phyloP scores from a whole-genome alignment of 495 filamentous ascomycete species.

The Amniculicola lignicola region DNA sequence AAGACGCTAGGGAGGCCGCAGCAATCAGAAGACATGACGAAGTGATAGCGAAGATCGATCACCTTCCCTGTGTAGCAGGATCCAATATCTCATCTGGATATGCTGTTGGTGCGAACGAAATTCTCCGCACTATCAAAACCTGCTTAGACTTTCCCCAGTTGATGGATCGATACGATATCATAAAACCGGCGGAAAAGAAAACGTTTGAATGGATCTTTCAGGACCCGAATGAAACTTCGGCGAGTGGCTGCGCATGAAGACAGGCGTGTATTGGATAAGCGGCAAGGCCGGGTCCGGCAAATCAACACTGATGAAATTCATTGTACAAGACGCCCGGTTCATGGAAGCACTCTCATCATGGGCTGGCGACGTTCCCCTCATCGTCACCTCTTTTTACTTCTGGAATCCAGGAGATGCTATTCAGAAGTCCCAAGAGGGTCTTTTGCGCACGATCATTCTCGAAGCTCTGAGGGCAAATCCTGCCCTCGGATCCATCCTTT shows the following conservation, averaged over 20 bases:
- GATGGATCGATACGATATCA: slow-evolving; percentile 4
- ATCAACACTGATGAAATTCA: not conserved
- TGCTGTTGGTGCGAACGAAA: not conserved
- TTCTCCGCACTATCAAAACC: not conserved
- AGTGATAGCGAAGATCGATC: not conserved
- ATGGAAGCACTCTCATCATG: not conserved
- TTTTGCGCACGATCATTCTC: not conserved
- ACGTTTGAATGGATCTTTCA: slow-evolving; percentile 8
- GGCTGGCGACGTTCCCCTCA: not conserved
- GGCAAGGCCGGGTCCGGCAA: not conserved
- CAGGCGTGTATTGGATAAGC: not conserved
- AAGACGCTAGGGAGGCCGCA: not conserved
- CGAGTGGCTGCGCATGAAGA: not conserved
- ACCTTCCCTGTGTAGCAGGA: not conserved
- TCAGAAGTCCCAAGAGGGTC: not conserved
- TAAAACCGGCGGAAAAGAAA: not conserved
- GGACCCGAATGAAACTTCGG: not conserved
- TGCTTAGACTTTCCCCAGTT: not conserved
- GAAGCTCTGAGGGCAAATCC: not conserved
- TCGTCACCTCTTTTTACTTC: not conserved
- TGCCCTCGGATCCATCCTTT: slow-evolving; percentile 14
- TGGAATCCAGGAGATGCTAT: not conserved
- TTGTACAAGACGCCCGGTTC: not conserved
- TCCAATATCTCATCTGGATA: not conserved
- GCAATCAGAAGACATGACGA: slow-evolving; percentile 5